A percentile compares a stretch with the other conserved stretches of the same genome.
phyloP scores from a whole-genome alignment of 139 green algal species.

The Pycnococcus provasolii region DNA sequence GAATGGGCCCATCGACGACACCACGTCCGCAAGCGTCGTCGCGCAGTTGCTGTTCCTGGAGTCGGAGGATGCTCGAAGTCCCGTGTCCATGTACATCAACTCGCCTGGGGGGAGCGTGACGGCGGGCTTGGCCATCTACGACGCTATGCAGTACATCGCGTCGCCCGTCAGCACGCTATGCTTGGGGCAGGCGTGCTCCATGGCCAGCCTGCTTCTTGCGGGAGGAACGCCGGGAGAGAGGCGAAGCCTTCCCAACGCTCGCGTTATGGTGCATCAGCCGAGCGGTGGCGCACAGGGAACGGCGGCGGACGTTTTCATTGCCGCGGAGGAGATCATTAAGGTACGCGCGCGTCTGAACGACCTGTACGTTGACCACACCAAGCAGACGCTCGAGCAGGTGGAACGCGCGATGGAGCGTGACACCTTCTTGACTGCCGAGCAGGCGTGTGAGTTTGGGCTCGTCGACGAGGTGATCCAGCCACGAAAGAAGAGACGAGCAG shows the following conservation, averaged over 20 bases:
- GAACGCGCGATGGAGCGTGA: slow-evolving; percentile 60
- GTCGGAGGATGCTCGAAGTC: slow-evolving; percentile 81
- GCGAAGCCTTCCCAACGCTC: slow-evolving; percentile 66
- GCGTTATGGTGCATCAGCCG: slow-evolving; percentile 94
- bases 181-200: slow-evolving; percentile 81
- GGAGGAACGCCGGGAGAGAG: slow-evolving; percentile 50
- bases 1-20: slow-evolving; percentile 73
- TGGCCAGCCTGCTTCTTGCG: slow-evolving; percentile 83
- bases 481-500: slow-evolving; percentile 5
- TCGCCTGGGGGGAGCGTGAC: slow-evolving; percentile 81
- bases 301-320: slow-evolving; percentile 83
- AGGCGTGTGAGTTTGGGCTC: slow-evolving; percentile 69
- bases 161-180: slow-evolving; percentile 78
- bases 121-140: slow-evolving; percentile 89
- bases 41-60: slow-evolving; percentile 90
- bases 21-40: slow-evolving; percentile 58
- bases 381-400: slow-evolving; percentile 27
- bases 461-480: slow-evolving; percentile 69
- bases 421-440: slow-evolving; percentile 63
- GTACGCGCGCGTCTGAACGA: slow-evolving; percentile 56
- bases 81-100: slow-evolving; percentile 93
- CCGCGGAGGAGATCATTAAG: slow-evolving; percentile 78
- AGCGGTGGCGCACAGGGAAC: slow-evolving; percentile 57
- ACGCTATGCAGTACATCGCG: slow-evolving; percentile 80
- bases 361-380: slow-evolving; percentile 77